These are phyloP conservation scores for Rhododendron molle DNA, from an alignment of 148 eudicot genomes.

Conservation along the genomic window DNA sequence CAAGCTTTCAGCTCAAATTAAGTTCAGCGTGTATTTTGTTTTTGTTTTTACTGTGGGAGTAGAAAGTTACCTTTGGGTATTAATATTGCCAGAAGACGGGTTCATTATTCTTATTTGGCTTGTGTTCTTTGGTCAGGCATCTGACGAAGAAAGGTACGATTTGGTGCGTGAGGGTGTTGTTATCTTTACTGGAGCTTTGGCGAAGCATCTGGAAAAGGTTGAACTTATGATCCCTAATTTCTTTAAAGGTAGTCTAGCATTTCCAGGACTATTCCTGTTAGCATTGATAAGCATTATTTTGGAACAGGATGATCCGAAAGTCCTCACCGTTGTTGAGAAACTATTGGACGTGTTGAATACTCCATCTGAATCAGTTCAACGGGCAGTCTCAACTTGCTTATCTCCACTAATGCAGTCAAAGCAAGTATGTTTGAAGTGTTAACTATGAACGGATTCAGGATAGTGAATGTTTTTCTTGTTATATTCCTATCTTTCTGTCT, in stretches of 20 bases:
- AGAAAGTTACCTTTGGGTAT: neutral
- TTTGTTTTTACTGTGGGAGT: neutral
- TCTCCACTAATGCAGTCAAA: slow-evolving; percentile 92
- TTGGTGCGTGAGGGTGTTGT: slow-evolving; percentile 99
- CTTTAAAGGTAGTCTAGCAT: neutral
- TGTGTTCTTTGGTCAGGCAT: slow-evolving; percentile 44
- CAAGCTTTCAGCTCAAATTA: neutral
- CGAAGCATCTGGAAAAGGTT: slow-evolving; percentile 90
- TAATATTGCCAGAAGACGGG: neutral
- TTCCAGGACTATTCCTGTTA: neutral
- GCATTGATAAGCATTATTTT: slow-evolving; percentile 3
- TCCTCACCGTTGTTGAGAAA: slow-evolving; percentile 87
- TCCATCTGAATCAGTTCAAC: slow-evolving; percentile 97
- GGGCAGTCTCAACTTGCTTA: slow-evolving; percentile 89
- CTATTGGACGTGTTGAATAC: slow-evolving; percentile 90
- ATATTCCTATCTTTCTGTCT: neutral
- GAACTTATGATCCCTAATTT: slow-evolving; percentile 2
- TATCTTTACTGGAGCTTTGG: slow-evolving; percentile 93
- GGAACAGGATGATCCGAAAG: slow-evolving; percentile 89
- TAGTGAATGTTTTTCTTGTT: neutral
- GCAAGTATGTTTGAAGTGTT: slow-evolving; percentile 41
- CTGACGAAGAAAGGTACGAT: slow-evolving; percentile 90
- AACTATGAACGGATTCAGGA: neutral
- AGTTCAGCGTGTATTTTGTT: neutral
- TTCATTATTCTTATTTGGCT: slow-evolving; percentile 1